A percentile compares a stretch with the other conserved stretches of the same genome.
These are phyloP conservation scores for Xerocomellus chrysenteron DNA, from an alignment of 768 basidiomycete species.

Conservation along the genomic window DNA sequence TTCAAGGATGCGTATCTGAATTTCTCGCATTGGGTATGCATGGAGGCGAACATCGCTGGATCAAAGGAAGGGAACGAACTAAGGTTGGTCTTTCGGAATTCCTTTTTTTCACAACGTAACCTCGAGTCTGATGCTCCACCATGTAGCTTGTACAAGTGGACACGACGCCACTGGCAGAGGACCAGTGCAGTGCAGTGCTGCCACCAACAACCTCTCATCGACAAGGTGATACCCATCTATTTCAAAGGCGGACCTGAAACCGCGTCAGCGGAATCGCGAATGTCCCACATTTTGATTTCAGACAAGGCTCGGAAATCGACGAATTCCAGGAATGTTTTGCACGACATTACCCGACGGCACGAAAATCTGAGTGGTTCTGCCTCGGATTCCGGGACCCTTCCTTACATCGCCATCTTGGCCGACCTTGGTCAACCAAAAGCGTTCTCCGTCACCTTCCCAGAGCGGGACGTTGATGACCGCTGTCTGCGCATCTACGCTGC, in stretches of 20 bases:
- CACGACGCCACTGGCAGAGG: conserved; percentile 11
- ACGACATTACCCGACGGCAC: neutral
- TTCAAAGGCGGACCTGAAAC: neutral
- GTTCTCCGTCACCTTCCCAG: conserved; percentile 4
- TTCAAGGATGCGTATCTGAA: conserved; percentile 11
- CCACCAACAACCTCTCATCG: conserved; percentile 7
- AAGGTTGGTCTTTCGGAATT: neutral
- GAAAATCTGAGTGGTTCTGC: neutral
- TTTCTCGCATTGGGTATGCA: conserved; percentile 19
- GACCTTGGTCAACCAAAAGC: neutral
- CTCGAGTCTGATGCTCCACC: neutral
- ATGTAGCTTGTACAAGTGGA: conserved; percentile 3
- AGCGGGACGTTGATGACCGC: neutral
- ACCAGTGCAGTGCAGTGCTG: conserved; percentile 19
- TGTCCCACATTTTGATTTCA: conserved; percentile 22
- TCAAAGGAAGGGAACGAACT: neutral
- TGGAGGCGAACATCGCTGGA: conserved; percentile 5
- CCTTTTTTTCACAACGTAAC: neutral
- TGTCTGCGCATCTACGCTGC: conserved; percentile 8
- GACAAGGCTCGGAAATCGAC: conserved; percentile 4
- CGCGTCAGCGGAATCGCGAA: neutral
- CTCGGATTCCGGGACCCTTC: neutral
- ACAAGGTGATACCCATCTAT: conserved; percentile 15
- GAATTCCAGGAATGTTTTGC: neutral
- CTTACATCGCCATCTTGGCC: conserved; percentile 12